These are phyloP conservation scores for Suillus discolor DNA, from an alignment of 768 basidiomycete species.

Conservation along the genomic window DNA sequence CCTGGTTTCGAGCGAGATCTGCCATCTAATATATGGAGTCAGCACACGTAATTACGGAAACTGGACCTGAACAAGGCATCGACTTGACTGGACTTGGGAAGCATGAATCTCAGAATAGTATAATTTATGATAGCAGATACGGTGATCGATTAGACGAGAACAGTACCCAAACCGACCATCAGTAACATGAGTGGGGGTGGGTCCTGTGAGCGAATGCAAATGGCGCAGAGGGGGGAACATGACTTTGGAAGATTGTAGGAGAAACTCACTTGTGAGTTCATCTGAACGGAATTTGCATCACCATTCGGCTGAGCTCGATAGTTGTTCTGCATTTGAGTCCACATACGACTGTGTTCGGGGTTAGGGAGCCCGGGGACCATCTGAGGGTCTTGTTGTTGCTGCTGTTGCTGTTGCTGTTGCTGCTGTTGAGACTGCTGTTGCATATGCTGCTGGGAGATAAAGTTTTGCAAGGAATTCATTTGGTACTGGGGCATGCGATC, in stretches of 20 bases:
- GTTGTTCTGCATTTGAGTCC: slow-evolving; percentile 50
- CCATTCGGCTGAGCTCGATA: slow-evolving; percentile 45
- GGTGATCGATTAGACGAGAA: slow-evolving; percentile 4
- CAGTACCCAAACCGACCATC: slow-evolving; percentile 8
- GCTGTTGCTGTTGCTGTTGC: slow-evolving; percentile 39
- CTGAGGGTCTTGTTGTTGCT: slow-evolving; percentile 41
- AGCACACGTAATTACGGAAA: slow-evolving; percentile 23
- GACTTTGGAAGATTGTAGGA: slow-evolving; percentile 3
- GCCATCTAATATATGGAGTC: slow-evolving; percentile 42
- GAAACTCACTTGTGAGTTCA: slow-evolving; percentile 50
- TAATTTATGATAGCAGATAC: slow-evolving; percentile 20
- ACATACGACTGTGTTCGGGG: slow-evolving; percentile 55
- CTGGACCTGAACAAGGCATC: slow-evolving; percentile 10
- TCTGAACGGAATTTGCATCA: slow-evolving; percentile 42
- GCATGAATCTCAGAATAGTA: slow-evolving; percentile 6
- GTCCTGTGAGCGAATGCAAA: slow-evolving; percentile 22
- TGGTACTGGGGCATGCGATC: slow-evolving; percentile 59
- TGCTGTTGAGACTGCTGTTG: slow-evolving; percentile 41
- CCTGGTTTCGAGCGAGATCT: slow-evolving; percentile 46
- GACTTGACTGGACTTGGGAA: slow-evolving; percentile 10
- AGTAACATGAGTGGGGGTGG: slow-evolving; percentile 12
- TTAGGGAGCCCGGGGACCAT: slow-evolving; percentile 45
- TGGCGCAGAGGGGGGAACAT: slow-evolving; percentile 13
- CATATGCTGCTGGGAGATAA: slow-evolving; percentile 47
- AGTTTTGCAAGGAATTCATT: slow-evolving; percentile 49